phyloP scores from a whole-genome alignment of 768 basidiomycete genomes.

The Calocybe gangraenosa region DNA sequence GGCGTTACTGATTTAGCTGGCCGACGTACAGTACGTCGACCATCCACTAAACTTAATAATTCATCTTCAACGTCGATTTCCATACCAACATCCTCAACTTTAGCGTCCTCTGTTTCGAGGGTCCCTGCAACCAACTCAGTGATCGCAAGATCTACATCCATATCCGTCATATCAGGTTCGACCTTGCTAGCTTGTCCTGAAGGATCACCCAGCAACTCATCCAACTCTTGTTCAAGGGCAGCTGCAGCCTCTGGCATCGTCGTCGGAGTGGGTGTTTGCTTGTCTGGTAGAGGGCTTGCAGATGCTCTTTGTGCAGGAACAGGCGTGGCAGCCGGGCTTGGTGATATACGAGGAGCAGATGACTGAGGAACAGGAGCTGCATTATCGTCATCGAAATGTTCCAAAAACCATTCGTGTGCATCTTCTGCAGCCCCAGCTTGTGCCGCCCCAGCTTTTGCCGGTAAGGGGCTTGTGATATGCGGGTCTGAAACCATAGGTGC shows the following conservation, averaged over 20 bases:
- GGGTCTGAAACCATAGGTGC: neutral
- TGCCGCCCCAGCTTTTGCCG: slow-evolving; percentile 13
- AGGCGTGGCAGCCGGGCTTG: slow-evolving; percentile 21
- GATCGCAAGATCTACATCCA: slow-evolving; percentile 42
- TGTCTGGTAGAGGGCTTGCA: slow-evolving; percentile 11
- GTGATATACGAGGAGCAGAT: slow-evolving; percentile 23
- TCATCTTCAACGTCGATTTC: slow-evolving; percentile 59
- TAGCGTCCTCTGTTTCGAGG: slow-evolving; percentile 23
- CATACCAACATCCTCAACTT: slow-evolving; percentile 25
- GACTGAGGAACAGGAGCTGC: slow-evolving; percentile 13
- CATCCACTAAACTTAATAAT: slow-evolving; percentile 66
- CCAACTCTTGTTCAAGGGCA: slow-evolving; percentile 42
- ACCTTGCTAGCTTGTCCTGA: slow-evolving; percentile 24
- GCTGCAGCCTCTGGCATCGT: slow-evolving; percentile 31
- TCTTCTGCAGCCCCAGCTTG: slow-evolving; percentile 35
- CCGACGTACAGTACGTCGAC: slow-evolving; percentile 26
- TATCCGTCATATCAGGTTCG: slow-evolving; percentile 26
- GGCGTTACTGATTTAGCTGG: slow-evolving; percentile 11
- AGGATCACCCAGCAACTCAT: slow-evolving; percentile 19
- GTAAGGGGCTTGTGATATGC: slow-evolving; percentile 5
- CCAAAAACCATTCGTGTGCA: slow-evolving; percentile 57
- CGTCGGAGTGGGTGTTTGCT: slow-evolving; percentile 16
- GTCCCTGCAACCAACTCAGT: slow-evolving; percentile 42
- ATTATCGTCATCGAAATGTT: slow-evolving; percentile 43
- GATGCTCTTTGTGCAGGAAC: slow-evolving; percentile 6